phyloP scores from a whole-genome alignment of 352 stramenopile species.

The Phytophthora podocarpi region DNA sequence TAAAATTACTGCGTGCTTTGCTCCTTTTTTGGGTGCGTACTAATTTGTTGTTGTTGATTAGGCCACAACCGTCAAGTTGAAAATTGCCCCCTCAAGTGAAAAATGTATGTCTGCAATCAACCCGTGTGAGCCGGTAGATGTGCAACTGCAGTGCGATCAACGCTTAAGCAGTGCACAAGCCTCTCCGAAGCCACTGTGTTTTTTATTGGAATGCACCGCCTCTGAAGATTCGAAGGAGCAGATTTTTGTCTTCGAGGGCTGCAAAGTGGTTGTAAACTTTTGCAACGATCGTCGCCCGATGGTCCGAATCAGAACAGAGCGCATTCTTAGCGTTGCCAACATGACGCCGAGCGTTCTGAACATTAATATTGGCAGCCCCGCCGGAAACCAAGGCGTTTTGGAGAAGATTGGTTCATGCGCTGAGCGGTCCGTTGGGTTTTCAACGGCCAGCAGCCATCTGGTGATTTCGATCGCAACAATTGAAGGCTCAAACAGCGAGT shows the following conservation, averaged over 20 bases:
- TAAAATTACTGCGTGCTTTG: conserved; percentile 12
- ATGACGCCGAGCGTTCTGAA: conserved; percentile 27
- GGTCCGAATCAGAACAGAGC: conserved; percentile 42
- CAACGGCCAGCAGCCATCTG: conserved; percentile 23
- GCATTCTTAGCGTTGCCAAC: conserved; percentile 41
- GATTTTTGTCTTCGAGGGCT: conserved; percentile 37
- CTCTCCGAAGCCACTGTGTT: conserved; percentile 1
- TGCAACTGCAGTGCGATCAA: conserved; percentile 26
- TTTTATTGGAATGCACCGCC: conserved; percentile 25
- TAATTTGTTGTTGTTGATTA: conserved; percentile 23
- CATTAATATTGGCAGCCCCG: conserved; percentile 23
- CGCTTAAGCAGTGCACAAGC: neutral
- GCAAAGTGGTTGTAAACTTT: conserved; percentile 33
- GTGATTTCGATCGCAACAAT: conserved; percentile 31
- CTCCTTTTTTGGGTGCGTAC: neutral
- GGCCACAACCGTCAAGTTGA: conserved; percentile 21
- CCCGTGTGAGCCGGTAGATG: conserved; percentile 34
- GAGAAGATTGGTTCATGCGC: conserved; percentile 24
- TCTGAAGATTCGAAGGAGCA: conserved; percentile 32
- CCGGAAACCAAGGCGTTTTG: conserved; percentile 13
- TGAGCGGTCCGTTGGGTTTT: conserved; percentile 34
- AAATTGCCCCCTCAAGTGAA: conserved; percentile 21
- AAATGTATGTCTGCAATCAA: conserved; percentile 45
- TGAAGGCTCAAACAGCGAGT: conserved; percentile 1
- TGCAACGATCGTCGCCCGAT: conserved; percentile 22